phyloP scores from a whole-genome alignment of 1,139 yeast species.

The Yamadazyma sp. region DNA sequence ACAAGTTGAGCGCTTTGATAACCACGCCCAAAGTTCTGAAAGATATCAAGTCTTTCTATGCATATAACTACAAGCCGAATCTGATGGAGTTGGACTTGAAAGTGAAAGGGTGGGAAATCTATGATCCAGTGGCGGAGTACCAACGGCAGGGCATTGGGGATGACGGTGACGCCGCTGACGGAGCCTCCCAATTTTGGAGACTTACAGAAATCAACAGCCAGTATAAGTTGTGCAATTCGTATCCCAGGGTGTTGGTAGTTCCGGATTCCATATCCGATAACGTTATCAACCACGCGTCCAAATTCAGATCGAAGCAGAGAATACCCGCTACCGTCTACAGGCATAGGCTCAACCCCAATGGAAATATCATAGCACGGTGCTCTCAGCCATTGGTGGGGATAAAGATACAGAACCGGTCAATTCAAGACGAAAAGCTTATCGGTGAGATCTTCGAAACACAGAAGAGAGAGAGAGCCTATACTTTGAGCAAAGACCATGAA shows the following conservation, averaged over 20 bases:
- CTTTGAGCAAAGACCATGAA: constrained; percentile 13
- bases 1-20: constrained; percentile 66
- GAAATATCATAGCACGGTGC: constrained; percentile 82
- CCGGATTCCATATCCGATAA: constrained; percentile 80
- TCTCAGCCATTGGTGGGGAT: constrained; percentile 93
- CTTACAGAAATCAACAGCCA: constrained; percentile 60
- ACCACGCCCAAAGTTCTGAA: constrained; percentile 32
- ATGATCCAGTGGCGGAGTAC: constrained; percentile 65
- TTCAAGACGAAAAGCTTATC: constrained; percentile 86
- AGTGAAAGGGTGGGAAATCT: constrained; percentile 71
- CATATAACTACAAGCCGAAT: constrained; percentile 51
- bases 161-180: constrained; percentile 3
- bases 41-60: constrained; percentile 46
- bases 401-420: constrained; percentile 75
- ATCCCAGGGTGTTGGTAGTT: constrained; percentile 67
- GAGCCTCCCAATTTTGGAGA: constrained; percentile 56
- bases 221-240: constrained; percentile 72
- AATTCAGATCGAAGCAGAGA: constrained; percentile 81
- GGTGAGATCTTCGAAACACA: constrained; percentile 65
- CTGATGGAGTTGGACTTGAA: constrained; percentile 61
- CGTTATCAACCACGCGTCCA: constrained; percentile 77
- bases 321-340: constrained; percentile 82
- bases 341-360: constrained; percentile 57
- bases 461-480: constrained; percentile 28
- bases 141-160: constrained; percentile 54